Evolutionary conservation across 352 stramenopile species (phyloP).

Genomic region (Pythium myriotylum): DNA sequence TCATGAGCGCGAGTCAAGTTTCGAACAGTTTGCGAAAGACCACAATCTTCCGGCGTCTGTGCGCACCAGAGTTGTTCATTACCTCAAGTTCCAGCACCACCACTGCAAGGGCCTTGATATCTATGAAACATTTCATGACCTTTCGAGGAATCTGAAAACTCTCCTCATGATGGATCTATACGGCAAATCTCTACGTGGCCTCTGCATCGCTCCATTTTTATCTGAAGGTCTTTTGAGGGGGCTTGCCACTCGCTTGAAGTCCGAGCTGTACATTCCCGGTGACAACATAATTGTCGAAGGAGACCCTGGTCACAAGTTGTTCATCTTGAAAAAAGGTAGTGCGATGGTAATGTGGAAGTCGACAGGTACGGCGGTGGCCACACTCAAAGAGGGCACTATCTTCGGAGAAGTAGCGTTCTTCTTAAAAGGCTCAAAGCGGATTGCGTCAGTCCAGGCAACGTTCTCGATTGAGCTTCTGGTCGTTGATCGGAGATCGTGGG

Average conservation of each 20-base stretch:
- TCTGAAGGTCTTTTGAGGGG: constrained; percentile 55
- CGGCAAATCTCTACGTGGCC: constrained; percentile 45
- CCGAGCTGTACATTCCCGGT: constrained; percentile 72
- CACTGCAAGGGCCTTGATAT: constrained; percentile 75
- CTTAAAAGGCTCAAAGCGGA: constrained; percentile 53
- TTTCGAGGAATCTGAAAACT: constrained; percentile 66
- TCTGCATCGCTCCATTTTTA: constrained; percentile 62
- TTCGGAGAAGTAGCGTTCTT: constrained; percentile 84
- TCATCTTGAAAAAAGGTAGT: constrained; percentile 66
- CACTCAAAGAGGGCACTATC: constrained; percentile 52
- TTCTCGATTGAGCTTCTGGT: constrained; percentile 66
- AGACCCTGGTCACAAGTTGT: constrained; percentile 67
- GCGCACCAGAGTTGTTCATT: constrained; percentile 61
- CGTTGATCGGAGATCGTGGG: constrained; percentile 52
- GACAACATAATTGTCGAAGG: constrained; percentile 75
- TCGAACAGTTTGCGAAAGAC: constrained; percentile 72
- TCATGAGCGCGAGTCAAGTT: constrained; percentile 62
- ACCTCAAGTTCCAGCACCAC: constrained; percentile 70
- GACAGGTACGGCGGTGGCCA: constrained; percentile 62
- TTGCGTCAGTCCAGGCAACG: constrained; percentile 65
- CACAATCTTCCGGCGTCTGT: constrained; percentile 60
- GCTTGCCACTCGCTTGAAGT: constrained; percentile 59
- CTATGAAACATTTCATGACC: constrained; percentile 70
- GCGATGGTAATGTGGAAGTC: constrained; percentile 72
- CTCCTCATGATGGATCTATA: constrained; percentile 80